Conservation (phyloP, 75 land plant genomes). For the Pinus tabuliformis region DNA sequence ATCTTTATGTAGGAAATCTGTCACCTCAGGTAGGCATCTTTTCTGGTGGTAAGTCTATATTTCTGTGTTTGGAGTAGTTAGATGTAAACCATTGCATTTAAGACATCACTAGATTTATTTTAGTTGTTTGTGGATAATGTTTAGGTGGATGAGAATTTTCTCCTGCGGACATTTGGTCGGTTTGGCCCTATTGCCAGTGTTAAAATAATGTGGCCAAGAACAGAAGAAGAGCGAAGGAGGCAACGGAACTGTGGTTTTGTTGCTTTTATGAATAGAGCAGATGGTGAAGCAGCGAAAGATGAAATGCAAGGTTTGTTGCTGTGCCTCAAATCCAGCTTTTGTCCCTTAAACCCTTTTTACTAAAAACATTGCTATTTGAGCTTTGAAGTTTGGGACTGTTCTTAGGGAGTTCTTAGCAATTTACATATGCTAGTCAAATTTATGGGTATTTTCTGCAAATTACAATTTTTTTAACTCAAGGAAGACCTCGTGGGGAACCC, state of each 20-base stretch:
- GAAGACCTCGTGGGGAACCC: neutral
- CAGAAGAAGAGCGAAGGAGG: conserved; percentile 88
- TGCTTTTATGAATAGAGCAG: conserved; percentile 96
- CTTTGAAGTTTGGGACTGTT: neutral
- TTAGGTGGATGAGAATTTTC: conserved; percentile 98
- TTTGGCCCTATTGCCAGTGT: conserved; percentile 99
- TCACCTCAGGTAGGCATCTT: conserved; percentile 69
- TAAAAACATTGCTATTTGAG: neutral
- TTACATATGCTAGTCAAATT: too few species aligned
- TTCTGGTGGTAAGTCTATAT: neutral
- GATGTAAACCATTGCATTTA: neutral
- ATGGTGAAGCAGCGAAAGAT: conserved; percentile 98
- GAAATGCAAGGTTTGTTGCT: conserved; percentile 94
- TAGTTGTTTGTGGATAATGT: neutral
- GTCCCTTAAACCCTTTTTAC: neutral
- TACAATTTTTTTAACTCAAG: neutral
- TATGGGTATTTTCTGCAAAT: neutral
- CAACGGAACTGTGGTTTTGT: conserved; percentile 99
- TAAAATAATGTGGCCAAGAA: conserved; percentile 99
- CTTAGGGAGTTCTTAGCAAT: neutral
- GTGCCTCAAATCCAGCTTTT: neutral
- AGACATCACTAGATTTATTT: neutral
- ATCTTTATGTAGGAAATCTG: conserved; percentile 95
- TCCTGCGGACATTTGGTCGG: conserved; percentile 92
- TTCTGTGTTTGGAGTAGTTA: neutral